Evolutionary conservation across 345 rosid genomes (phyloP).

Genomic region (Arabis alpina): DNA sequence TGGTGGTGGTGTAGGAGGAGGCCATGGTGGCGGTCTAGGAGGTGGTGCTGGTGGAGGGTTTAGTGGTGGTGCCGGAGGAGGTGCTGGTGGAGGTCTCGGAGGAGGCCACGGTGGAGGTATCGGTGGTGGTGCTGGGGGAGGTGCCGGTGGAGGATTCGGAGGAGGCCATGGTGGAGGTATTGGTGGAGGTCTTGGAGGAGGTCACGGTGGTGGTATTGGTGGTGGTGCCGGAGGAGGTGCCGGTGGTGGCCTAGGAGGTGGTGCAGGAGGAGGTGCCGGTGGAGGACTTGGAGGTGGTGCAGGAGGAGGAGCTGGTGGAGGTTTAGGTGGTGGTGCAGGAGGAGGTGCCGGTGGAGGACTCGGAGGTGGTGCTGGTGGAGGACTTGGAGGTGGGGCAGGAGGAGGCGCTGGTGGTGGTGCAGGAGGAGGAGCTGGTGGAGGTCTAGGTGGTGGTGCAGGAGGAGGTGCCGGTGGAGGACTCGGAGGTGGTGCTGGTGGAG

Average conservation of each 20-base stretch:
- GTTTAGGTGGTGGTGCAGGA: conserved; percentile 30
- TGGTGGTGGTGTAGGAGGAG: conserved; percentile 14
- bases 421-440: conserved; percentile 32
- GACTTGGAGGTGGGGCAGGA: conserved; percentile 31
- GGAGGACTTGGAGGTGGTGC: conserved; percentile 35
- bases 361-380: conserved; percentile 34
- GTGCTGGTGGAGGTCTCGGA: conserved; percentile 22
- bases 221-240: conserved; percentile 33
- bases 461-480: conserved; percentile 5
- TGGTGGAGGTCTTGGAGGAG: conserved; percentile 38
- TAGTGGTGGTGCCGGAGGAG: conserved; percentile 35
- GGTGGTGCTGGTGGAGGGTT: conserved; percentile 41
- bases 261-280: conserved; percentile 34
- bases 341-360: conserved; percentile 21
- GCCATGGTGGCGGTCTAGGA: conserved; percentile 31
- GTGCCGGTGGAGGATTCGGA: conserved; percentile 28
- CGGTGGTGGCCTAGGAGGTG: conserved; percentile 36
- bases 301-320: conserved; percentile 37
- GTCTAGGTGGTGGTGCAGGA: not conserved
- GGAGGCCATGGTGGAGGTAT: conserved; percentile 25
- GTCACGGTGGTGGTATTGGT: conserved; percentile 23
- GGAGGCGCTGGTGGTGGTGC: conserved; percentile 22
- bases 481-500: not conserved
- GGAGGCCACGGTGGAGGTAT: conserved; percentile 30
- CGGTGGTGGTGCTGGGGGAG: conserved; percentile 27